These are phyloP conservation scores for Quercus mongolica DNA, from an alignment of 306 rosid genomes.

Conservation along the genomic window DNA sequence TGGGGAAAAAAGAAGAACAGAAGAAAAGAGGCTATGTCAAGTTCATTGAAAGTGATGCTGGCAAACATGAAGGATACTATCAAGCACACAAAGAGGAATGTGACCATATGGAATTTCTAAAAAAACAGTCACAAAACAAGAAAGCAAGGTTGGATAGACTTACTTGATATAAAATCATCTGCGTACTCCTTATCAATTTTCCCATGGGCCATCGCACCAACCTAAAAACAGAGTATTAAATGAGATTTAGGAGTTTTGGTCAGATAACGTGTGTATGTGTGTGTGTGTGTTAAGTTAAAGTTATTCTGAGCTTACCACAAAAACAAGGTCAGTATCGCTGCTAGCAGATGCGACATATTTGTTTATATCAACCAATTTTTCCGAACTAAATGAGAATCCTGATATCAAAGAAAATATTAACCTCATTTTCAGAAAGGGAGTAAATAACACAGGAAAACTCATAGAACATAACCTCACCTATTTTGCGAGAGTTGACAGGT, in stretches of 20 bases:
- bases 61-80: no score
- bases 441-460: no score
- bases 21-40: no score
- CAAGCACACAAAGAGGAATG: no score
- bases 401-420: slow-evolving; percentile 14
- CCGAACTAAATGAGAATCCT: slow-evolving; percentile 71
- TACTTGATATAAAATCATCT: slow-evolving; percentile 75
- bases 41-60: no score
- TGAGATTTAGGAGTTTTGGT: not conserved
- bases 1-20: no score
- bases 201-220: slow-evolving; percentile 89
- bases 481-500: slow-evolving; percentile 63
- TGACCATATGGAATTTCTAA: not conserved
- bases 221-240: slow-evolving; percentile 37
- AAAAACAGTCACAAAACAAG: not conserved
- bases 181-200: slow-evolving; percentile 68
- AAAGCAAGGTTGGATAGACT: slow-evolving; percentile 1
- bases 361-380: slow-evolving; percentile 52
- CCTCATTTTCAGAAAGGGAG: no score
- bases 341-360: slow-evolving; percentile 35
- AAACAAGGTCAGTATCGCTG: slow-evolving; percentile 49
- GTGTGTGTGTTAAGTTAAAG: not conserved
- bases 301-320: slow-evolving; percentile 57
- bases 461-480: slow-evolving; percentile 38
- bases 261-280: no score